Conservation (phyloP, 108 stramenopile genomes). For the Cyclostephanos invisitatus region DNA sequence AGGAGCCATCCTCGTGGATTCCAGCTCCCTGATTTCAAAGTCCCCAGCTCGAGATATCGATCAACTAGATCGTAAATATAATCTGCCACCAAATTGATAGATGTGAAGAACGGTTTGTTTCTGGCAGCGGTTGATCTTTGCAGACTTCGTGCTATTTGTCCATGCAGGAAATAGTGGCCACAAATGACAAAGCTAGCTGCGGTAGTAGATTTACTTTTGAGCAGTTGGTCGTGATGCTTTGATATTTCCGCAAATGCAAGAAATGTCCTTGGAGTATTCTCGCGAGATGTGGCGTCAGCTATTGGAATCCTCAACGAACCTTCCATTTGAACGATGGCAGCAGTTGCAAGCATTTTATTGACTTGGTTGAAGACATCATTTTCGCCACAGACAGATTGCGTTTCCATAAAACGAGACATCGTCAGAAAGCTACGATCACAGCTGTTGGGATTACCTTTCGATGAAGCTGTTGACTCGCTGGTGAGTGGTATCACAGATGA, state of each 20-base stretch:
- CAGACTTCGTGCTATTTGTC: neutral
- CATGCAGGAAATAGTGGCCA: conserved; percentile 36
- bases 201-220: conserved; percentile 10
- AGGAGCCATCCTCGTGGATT: conserved; percentile 47
- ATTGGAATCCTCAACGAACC: conserved; percentile 23
- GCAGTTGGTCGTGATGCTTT: conserved; percentile 2
- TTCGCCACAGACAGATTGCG: conserved; percentile 33
- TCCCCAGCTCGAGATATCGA: conserved; percentile 42
- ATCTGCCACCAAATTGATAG: conserved; percentile 27
- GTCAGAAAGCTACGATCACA: conserved; percentile 1
- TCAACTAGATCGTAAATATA: conserved; percentile 44
- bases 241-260: conserved; percentile 37
- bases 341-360: conserved; percentile 50
- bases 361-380: conserved; percentile 41
- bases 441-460: neutral
- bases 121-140: conserved; percentile 1
- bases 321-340: conserved; percentile 42
- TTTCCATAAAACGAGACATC: conserved; percentile 21
- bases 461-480: neutral
- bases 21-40: conserved; percentile 26
- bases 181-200: conserved; percentile 31
- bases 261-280: conserved; percentile 11
- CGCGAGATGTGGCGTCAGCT: neutral
- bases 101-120: conserved; percentile 2
- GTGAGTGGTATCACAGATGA: conserved; percentile 13